Base-by-base conservation (phyloP, 2,329 filamentous ascomycete genomes). In the Aphanoascus verrucosus region DNA sequence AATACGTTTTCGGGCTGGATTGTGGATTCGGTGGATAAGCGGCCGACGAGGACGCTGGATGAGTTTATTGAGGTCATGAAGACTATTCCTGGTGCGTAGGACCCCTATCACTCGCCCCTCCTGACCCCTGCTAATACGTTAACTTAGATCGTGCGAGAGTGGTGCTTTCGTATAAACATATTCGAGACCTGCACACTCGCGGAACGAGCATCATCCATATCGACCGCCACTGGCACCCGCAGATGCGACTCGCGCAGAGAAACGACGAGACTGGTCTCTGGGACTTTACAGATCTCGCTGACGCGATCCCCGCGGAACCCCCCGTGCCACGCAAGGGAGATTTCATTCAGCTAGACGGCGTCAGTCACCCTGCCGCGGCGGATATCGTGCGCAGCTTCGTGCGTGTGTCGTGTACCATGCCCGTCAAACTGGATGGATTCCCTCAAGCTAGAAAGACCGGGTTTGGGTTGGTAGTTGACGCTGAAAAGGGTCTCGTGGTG, bases 401-500 rank as follows among this genome's bases (percentile, higher is more conserved):
- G 23, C 85, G 93, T 38, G 86, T 98, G 53, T 85, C 87, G 59
- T 94, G 90, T 62, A 86, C 84, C 20, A 91, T 98, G 84, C 93
- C 93, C 0, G 75, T 98, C 57, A 97, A 97, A 75, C 79, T 98
- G 8, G 93, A 98, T 67, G 93, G 93, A n/a, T 98, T 95, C 67
- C 94, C 93, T 5, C 88, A 93, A 68, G 88, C 93, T 60, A 80
- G 89, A 47, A 93, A 94, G 71, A 93, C 89, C 73, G 93, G 93
- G 0, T 96, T 95, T 77, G 93, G 93, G 38, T 74, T 98, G 37
- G 91, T 98, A n/a, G 87, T 98, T 57, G 93, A 98, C 69, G 93
- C 94, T 0, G 88, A 94, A 56, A 91, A 96, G 72, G 93, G 93
- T 15, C 77, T 98, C 15, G 93, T 98, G 5, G 80, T 97, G 56